Evolutionary conservation across 2,329 filamentous ascomycete genomes (phyloP).

Genomic region (Claviceps sp.): DNA sequence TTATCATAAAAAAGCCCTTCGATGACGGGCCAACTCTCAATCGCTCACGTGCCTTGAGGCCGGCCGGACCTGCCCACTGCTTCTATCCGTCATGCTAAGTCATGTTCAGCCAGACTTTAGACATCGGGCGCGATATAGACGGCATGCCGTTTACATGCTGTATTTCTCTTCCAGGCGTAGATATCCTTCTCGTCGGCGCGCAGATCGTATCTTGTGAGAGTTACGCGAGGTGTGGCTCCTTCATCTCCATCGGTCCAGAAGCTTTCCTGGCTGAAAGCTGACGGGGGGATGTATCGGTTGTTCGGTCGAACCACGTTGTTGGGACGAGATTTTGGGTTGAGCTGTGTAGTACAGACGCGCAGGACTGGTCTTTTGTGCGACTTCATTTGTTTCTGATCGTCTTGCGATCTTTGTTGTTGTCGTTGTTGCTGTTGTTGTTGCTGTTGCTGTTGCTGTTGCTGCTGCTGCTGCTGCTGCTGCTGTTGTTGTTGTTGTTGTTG

Average conservation of each 20-base stretch:
- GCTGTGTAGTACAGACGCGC: neutral
- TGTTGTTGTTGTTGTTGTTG: neutral
- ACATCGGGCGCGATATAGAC: neutral
- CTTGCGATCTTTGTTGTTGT: neutral
- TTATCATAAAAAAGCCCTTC: no score
- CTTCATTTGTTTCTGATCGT: neutral
- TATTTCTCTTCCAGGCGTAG: slow-evolving; percentile 1
- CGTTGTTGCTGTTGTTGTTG: neutral
- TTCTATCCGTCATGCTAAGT: no score
- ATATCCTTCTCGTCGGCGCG: slow-evolving; percentile 3
- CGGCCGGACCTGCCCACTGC: no score
- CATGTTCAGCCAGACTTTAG: neutral
- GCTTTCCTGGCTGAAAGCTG: neutral
- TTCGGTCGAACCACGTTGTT: neutral
- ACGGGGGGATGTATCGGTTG: neutral
- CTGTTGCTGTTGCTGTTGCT: neutral
- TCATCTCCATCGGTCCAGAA: slow-evolving; percentile 3
- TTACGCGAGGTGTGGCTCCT: slow-evolving; percentile 1
- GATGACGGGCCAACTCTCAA: no score
- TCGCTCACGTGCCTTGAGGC: no score
- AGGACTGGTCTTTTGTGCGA: neutral
- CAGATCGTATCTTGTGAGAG: slow-evolving; percentile 5
- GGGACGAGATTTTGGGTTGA: neutral
- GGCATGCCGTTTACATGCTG: neutral
- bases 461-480: neutral